Conservation (phyloP, 2,329 filamentous ascomycete genomes). For the Fusarium nodosum region DNA sequence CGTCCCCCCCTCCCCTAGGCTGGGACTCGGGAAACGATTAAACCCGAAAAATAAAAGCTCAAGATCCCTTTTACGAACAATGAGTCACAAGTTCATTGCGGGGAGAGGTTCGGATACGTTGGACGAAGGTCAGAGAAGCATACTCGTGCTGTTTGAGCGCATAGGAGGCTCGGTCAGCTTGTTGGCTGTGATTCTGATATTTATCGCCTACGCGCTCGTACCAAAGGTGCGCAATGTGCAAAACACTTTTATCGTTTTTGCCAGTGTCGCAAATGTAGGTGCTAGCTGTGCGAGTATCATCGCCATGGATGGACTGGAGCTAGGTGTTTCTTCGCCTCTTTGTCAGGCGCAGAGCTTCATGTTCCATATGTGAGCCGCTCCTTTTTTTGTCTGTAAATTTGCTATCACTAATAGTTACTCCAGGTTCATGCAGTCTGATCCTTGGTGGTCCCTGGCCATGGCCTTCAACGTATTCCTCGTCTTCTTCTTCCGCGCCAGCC, state of each 20-base stretch:
- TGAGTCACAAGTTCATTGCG: constrained; percentile 36
- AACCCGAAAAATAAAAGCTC: background rate
- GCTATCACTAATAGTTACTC: constrained; percentile 55
- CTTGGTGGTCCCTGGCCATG: constrained; percentile 85
- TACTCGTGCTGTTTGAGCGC: constrained; percentile 65
- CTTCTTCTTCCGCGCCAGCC: constrained; percentile 71
- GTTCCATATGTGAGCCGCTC: constrained; percentile 72
- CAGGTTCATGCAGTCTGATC: constrained; percentile 83
- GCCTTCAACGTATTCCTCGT: constrained; percentile 83
- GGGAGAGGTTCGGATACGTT: constrained; percentile 50
- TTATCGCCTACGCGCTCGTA: constrained; percentile 65
- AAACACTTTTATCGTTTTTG: constrained; percentile 73
- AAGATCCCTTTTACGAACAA: background rate
- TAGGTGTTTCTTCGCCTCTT: constrained; percentile 67
- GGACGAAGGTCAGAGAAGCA: constrained; percentile 55
- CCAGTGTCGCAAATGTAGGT: constrained; percentile 70
- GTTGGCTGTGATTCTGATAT: constrained; percentile 64
- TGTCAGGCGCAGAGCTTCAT: constrained; percentile 73
- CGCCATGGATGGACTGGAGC: constrained; percentile 72
- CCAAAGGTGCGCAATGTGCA: constrained; percentile 69
- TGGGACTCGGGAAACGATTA: constrained; percentile 26
- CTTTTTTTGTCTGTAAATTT: constrained; percentile 56
- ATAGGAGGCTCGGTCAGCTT: constrained; percentile 68
- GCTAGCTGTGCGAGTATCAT: constrained; percentile 78
- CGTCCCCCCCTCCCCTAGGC: constrained; percentile 15